phyloP scores from a whole-genome alignment of 345 rosid species.

The Angophora floribunda region DNA sequence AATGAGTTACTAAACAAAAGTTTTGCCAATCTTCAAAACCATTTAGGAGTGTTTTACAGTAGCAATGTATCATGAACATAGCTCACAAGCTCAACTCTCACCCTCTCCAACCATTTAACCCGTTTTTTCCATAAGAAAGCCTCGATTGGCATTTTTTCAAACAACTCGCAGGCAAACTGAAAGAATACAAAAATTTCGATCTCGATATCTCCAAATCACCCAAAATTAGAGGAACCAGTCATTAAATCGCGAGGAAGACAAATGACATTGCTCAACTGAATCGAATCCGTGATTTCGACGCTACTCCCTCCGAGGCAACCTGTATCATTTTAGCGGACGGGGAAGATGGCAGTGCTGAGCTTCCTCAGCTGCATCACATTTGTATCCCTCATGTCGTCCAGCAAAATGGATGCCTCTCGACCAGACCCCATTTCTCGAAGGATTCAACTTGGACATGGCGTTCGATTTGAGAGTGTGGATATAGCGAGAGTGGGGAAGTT shows the following conservation, averaged over 20 bases:
- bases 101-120: neutral
- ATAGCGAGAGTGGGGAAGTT: neutral
- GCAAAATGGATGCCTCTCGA: slow-evolving; percentile 57
- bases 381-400: slow-evolving; percentile 90
- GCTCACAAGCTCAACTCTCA: neutral
- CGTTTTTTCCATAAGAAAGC: neutral
- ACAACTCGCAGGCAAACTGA: too few species aligned
- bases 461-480: neutral
- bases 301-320: too few species aligned
- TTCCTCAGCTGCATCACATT: slow-evolving; percentile 94
- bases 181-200: too few species aligned
- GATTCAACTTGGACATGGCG: neutral
- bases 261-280: too few species aligned
- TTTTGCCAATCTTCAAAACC: too few species aligned
- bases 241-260: too few species aligned
- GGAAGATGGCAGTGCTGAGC: slow-evolving; percentile 82
- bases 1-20: too few species aligned
- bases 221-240: too few species aligned
- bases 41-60: too few species aligned
- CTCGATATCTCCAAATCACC: too few species aligned
- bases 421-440: slow-evolving; percentile 71
- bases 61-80: neutral
- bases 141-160: neutral
- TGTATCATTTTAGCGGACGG: slow-evolving; percentile 73
- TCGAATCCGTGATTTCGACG: too few species aligned